phyloP scores from a whole-genome alignment of 345 rosid genomes.

The Dovyalis caffra region DNA sequence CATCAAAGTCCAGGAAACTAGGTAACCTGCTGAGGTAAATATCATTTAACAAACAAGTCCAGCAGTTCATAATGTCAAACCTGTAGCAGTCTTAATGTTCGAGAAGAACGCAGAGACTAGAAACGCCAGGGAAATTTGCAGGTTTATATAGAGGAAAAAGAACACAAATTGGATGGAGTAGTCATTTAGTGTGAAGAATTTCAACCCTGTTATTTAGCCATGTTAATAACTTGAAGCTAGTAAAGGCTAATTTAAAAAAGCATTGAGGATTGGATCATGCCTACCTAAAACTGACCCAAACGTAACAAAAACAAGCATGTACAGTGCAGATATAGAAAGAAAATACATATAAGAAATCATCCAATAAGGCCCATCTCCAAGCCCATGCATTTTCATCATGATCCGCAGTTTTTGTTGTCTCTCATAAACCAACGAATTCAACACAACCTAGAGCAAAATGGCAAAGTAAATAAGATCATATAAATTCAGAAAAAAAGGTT shows the following conservation, averaged over 20 bases:
- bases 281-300: constrained; percentile 83
- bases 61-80: constrained; percentile 36
- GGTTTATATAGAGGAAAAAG: constrained; percentile 68
- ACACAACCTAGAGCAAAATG: constrained; percentile 55
- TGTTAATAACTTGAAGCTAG: constrained; percentile 21
- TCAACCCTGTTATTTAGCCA: constrained; percentile 57
- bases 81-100: constrained; percentile 82
- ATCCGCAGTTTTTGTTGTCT: constrained; percentile 73
- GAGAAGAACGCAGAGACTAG: constrained; percentile 65
- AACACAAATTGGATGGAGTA: constrained; percentile 68
- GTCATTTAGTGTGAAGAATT: constrained; percentile 69
- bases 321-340: constrained; percentile 56
- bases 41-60: not conserved
- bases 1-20: constrained; percentile 5
- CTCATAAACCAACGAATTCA: constrained; percentile 74
- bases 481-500: not conserved
- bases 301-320: constrained; percentile 61
- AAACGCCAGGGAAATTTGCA: constrained; percentile 81
- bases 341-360: constrained; percentile 76
- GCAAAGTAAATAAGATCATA: not conserved
- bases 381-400: constrained; percentile 99
- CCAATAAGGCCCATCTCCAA: constrained; percentile 95
- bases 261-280: constrained; percentile 30
- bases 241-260: constrained; percentile 8
- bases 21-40: not conserved